Base-by-base conservation (phyloP, 2,329 filamentous ascomycete genomes). In the Harringtonia lauricola region DNA sequence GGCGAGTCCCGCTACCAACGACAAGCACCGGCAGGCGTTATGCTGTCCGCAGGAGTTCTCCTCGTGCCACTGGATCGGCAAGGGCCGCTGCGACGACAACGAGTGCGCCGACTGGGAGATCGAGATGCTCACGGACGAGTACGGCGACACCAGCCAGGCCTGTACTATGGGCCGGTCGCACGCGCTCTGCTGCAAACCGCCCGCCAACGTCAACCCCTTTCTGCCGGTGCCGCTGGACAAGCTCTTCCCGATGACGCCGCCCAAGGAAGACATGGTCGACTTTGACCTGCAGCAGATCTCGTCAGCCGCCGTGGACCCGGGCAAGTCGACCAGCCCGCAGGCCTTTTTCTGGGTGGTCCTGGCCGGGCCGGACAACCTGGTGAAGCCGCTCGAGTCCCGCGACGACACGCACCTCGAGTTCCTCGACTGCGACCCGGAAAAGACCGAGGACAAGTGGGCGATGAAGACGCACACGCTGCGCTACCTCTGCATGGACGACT, bases 321-420 rank as follows among this genome's bases (percentile, higher is more conserved):
- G 60, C 26, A 53, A 63, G 14, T 41, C 51, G 0, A n/a, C n/a
- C n/a, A n/a, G n/a, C n/a, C n/a, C n/a, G n/a, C n/a, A n/a, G n/a
- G 49, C 55, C 2, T 65, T 66, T 49, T 45, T 53, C 19, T 65
- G 59, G 31, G 39, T 54, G 12, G 53, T 65, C 18, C 45, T 65
- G 8, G 53, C 54, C 3, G 49, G 45, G 3, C 62, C 64, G 7
- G 55, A 61, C 26, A 55, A 57, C 36, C 36, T 63, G 5, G 56
- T 62, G 28, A 36, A 53, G 14, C 57, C 57, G 1, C 49, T 70
- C 0, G 57, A 64, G 49, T 63, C 61, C 51, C 57, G 65, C 18
- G 64, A 70, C 45, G 65, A 65, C 13, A 68, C 64, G 4, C 60
- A 65, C 54, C 68, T 61, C 65, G 65, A 65, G 14, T 28, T 70